These are phyloP conservation scores for Ophiostoma triangulosporum DNA, from an alignment of 2,329 filamentous ascomycete genomes.

Conservation along the genomic window DNA sequence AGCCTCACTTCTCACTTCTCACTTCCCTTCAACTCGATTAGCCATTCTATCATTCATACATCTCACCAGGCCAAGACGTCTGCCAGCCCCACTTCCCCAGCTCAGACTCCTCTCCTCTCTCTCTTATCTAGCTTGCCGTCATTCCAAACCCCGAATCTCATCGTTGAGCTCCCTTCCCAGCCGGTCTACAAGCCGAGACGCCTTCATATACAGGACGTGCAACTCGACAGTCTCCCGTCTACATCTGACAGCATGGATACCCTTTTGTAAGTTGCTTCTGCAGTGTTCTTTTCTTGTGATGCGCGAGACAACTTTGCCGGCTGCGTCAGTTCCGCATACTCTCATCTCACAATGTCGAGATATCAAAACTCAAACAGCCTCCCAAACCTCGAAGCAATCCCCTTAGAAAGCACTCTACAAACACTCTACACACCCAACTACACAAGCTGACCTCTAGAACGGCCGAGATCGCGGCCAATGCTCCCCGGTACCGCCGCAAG, in stretches of 20 bases:
- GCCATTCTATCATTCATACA: neutral
- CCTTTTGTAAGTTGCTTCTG: conserved; percentile 6
- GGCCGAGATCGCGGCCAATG: conserved; percentile 81
- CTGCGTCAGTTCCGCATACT: neutral
- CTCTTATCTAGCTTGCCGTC: neutral
- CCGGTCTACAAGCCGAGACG: no score
- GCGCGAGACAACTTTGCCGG: neutral
- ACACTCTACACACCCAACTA: no score
- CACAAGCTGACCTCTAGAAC: conserved; percentile 41
- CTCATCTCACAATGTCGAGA: neutral
- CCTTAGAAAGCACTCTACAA: no score
- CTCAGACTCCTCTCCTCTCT: neutral
- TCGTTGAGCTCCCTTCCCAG: no score
- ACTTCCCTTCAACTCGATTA: neutral
- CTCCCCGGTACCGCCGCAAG: conserved; percentile 76
- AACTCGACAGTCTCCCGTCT: neutral
- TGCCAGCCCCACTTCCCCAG: neutral
- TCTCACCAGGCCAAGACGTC: no score
- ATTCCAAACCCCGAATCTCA: neutral
- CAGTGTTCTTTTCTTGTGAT: neutral
- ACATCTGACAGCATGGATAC: conserved; percentile 7
- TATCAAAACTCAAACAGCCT: neutral
- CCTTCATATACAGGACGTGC: no score
- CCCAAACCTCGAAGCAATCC: no score
- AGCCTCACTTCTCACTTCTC: neutral